These are phyloP conservation scores for Viola odorata DNA, from an alignment of 345 rosid species.

Conservation along the genomic window DNA sequence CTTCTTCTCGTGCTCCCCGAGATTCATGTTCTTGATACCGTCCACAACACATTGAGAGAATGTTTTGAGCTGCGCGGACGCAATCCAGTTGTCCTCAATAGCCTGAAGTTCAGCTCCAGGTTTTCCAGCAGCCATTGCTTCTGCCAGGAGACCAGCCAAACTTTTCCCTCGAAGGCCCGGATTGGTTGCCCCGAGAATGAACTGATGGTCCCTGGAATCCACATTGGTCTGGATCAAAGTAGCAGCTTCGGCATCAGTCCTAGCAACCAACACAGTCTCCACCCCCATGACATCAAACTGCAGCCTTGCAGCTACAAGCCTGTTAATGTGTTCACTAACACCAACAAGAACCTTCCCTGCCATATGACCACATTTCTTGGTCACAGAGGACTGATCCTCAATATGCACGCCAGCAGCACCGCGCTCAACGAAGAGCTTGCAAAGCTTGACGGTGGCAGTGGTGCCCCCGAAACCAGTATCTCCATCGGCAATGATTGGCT, in stretches of 20 bases:
- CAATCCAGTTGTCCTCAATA: constrained; percentile 77
- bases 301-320: constrained; percentile 89
- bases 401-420: constrained; percentile 95
- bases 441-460: constrained; percentile 88
- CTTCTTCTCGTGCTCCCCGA: constrained; percentile 54
- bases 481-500: constrained; percentile 97
- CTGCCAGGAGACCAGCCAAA: constrained; percentile 59
- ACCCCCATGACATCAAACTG: constrained; percentile 94
- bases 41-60: constrained; percentile 62
- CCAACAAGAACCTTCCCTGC: constrained; percentile 96
- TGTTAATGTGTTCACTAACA: constrained; percentile 78
- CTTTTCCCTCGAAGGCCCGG: constrained; percentile 59
- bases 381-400: constrained; percentile 91
- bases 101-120: constrained; percentile 72
- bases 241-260: constrained; percentile 86
- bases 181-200: constrained; percentile 82
- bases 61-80: constrained; percentile 67
- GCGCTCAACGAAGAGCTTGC: constrained; percentile 91
- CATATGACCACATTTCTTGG: constrained; percentile 97
- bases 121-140: constrained; percentile 74
- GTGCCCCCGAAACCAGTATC: constrained; percentile 96
- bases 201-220: constrained; percentile 85
- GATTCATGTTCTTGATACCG: constrained; percentile 54
- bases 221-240: constrained; percentile 78
- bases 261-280: constrained; percentile 89